Evolutionary conservation across 495 filamentous ascomycete species (phyloP), one percentile per base, ranked within the genome.

Genomic region (Penicillium simplicissimum): DNA sequence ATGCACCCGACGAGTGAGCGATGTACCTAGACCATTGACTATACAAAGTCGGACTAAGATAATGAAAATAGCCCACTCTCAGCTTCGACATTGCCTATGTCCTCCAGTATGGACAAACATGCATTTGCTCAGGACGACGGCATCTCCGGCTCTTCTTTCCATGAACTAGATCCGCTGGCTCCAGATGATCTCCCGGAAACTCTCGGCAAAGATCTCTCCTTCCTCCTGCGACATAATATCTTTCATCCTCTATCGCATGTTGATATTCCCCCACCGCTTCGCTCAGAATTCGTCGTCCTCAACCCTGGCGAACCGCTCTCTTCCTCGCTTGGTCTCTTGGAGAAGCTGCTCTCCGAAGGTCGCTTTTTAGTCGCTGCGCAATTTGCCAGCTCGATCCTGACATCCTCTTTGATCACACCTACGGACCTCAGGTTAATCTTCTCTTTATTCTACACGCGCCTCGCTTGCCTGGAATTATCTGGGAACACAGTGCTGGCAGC

Each of bases 391-490:
- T 69, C 74, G 8, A 74, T 81, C 15, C 54, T 82, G 34, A 77
- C 82, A 0, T 75, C 78, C 13, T 76, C 82, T 13, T 55, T 79
- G 49, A 74, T 85, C 13, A 69, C 78, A 33, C 79, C 84, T 0
- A 79, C 82, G 3, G 85, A 94, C 66, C 75, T 82, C 57, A 76
- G 72, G 7, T 70, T 79, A 34, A 88, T 98, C 34, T 93, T 97
- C 72, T 72, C 80, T 17, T 81, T 97, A 21, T 81, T 96, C 37
- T 93, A 97, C 76, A 88, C 85, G 9, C 90, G 95, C 3, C 82
- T 97, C 3, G 84, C 90, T n/a, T 92, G 88, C 61, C 81, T 98
- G 8, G 88, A 88, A 23, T 83, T 97, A 1, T 81, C 86, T 14
- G 84, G 87, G 54, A 84, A 90, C 68, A 84, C 84, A 25, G 69